Evolutionary conservation across 2,329 filamentous ascomycete species (phyloP), one percentile per base, ranked within the genome.

Genomic region (Hymenoscyphus repandus): DNA sequence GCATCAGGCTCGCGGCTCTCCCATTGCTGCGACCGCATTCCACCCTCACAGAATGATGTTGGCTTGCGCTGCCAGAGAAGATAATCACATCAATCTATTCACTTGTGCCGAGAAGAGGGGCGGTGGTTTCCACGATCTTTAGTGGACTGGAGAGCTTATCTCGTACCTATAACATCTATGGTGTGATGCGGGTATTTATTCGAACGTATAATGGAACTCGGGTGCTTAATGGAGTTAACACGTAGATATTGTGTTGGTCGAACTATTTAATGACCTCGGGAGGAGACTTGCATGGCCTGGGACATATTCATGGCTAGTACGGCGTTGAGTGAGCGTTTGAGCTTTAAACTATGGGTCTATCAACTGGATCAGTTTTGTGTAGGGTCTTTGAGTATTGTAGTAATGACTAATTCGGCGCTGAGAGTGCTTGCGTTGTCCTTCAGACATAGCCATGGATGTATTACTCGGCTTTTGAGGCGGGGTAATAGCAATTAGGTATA

Each of bases 31-130:
- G 33, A 96, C 92, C 7, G 87, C 91, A 0, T 99, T 97, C 74
- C 93, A 99, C 70, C 93, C 93, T 1, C 93, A 99, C 69, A 83
- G 87, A 47, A 91, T 95, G 72, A 85, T 96, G 69, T 78, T 99
- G 55, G 91, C 90, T 33, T 93, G 88, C 62, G 88, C 91, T 1
- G 88, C 90, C 3, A 78, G 89, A 39, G 88, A 90, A 50, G 91
- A 96, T 66, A 82, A 91, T 53, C 88, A 96, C 66, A 84, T 99
- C 64, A 96, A 95, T 67, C 76, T 97, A 27, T 95, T 92, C 64
- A 83, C 81, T 31, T 90, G 86, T 69, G 78, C 82, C 54, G 75
- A 76, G 47, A 70, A 73, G 57, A 69, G 66, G 47, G 15, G 31
- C 37, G 18, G 27, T 27, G 17, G 17, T 9, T 9, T 33, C 6